These are phyloP conservation scores for Kurtzmaniella natalensis DNA, from an alignment of 1,139 yeast genomes.

Conservation along the genomic window DNA sequence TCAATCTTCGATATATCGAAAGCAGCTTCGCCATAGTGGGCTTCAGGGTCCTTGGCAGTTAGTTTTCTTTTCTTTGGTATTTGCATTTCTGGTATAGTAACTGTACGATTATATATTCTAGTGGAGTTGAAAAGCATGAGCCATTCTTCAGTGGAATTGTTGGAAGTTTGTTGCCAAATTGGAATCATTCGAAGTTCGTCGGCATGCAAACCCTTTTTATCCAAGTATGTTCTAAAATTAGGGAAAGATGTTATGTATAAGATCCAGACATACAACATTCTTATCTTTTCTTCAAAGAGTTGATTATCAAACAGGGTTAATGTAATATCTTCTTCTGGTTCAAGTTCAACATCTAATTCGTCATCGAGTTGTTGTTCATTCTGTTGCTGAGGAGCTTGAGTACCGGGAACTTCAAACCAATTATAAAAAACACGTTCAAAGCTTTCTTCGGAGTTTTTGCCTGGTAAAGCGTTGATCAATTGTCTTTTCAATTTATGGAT, in stretches of 20 bases:
- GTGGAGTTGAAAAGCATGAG: conserved; percentile 40
- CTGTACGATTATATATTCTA: conserved; percentile 39
- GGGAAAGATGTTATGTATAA: conserved; percentile 30
- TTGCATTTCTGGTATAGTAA: conserved; percentile 25
- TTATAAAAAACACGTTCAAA: conserved; percentile 1
- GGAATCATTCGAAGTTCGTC: conserved; percentile 30
- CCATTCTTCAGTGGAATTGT: conserved; percentile 26
- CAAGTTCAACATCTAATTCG: conserved; percentile 9
- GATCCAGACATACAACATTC: conserved; percentile 40
- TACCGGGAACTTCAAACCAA: background rate
- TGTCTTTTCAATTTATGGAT: conserved; percentile 38
- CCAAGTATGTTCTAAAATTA: conserved; percentile 41
- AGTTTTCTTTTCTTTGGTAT: conserved; percentile 40
- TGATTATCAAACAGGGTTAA: conserved; percentile 32
- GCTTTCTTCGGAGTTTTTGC: conserved; percentile 4
- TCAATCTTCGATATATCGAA: conserved; percentile 30
- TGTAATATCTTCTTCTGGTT: conserved; percentile 5
- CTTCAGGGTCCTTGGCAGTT: conserved; percentile 32
- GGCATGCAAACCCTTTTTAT: conserved; percentile 27
- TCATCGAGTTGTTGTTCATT: conserved; percentile 8
- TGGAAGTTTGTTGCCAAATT: conserved; percentile 14
- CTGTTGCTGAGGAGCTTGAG: conserved; percentile 12
- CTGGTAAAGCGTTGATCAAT: conserved; percentile 30
- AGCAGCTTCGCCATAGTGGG: conserved; percentile 18
- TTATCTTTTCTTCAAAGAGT: conserved; percentile 41